phyloP scores from a whole-genome alignment of 2,329 filamentous ascomycete species.

The Microcera coccophila region DNA sequence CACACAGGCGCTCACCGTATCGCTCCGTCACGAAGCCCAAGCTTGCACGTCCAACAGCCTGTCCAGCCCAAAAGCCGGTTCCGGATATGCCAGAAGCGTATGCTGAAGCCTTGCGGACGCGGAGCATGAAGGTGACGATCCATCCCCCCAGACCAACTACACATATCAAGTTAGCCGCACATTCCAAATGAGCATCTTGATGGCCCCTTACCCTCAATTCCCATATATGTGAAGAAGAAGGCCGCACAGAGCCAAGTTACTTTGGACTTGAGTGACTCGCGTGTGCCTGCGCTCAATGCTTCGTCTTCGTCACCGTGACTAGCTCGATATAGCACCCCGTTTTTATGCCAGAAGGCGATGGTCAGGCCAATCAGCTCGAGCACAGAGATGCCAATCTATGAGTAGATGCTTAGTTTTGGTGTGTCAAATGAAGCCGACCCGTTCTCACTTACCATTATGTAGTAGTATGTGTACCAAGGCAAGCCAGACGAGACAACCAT shows the following conservation, averaged over 20 bases:
- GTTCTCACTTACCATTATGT: conserved; percentile 57
- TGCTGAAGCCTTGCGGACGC: conserved; percentile 58
- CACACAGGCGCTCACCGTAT: conserved; percentile 60
- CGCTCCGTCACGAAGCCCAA: conserved; percentile 68
- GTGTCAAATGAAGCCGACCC: too few relatives aligned
- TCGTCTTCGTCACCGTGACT: conserved; percentile 28
- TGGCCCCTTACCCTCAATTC: conserved; percentile 54
- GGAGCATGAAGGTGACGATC: conserved; percentile 77
- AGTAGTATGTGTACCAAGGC: conserved; percentile 68
- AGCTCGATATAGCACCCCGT: conserved; percentile 49
- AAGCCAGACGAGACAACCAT: conserved; percentile 58
- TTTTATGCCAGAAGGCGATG: conserved; percentile 57
- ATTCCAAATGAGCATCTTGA: background rate
- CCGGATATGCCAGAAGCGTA: conserved; percentile 69
- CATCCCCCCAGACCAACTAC: conserved; percentile 66
- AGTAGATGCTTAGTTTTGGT: too few relatives aligned
- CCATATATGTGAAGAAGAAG: conserved; percentile 71
- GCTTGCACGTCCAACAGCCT: conserved; percentile 63
- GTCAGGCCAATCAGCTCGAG: conserved; percentile 53
- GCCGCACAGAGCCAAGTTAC: conserved; percentile 64
- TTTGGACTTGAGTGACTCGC: conserved; percentile 40
- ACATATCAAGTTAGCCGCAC: conserved; percentile 9
- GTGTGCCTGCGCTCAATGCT: conserved; percentile 29
- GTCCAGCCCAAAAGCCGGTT: conserved; percentile 76
- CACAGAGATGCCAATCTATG: conserved; percentile 42